Evolutionary conservation across 495 filamentous ascomycete genomes (phyloP).

Genomic region (Trichoderma erinaceum): DNA sequence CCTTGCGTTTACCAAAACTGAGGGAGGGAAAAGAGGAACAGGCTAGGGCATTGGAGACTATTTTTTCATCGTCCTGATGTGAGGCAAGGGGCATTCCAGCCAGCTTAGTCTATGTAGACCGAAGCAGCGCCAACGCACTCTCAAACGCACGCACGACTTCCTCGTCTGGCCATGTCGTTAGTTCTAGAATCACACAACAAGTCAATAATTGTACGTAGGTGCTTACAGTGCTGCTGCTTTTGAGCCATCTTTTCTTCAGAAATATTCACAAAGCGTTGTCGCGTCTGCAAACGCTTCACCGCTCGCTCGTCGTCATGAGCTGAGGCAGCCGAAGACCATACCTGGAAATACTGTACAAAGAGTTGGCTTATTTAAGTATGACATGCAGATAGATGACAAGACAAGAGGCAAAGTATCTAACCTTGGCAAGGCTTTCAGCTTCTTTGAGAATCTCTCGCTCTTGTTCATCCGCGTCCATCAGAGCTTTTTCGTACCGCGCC

Average conservation of each 20-base stretch:
- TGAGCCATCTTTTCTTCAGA: slow-evolving; percentile 60
- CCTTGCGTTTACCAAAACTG: background rate
- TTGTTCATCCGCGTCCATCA: slow-evolving; percentile 50
- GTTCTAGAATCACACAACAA: background rate
- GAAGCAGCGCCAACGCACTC: slow-evolving; percentile 64
- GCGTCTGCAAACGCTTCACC: slow-evolving; percentile 69
- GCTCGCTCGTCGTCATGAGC: slow-evolving; percentile 65
- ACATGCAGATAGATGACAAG: background rate
- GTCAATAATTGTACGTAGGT: background rate
- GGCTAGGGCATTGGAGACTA: background rate
- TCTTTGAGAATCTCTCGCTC: slow-evolving; percentile 60
- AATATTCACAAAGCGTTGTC: slow-evolving; percentile 65
- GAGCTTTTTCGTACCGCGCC: slow-evolving; percentile 52
- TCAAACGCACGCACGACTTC: slow-evolving; percentile 78
- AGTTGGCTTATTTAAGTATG: background rate
- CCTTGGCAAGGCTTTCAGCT: slow-evolving; percentile 56
- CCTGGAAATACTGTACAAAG: slow-evolving; percentile 53
- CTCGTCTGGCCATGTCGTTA: slow-evolving; percentile 42
- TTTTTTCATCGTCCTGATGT: slow-evolving; percentile 32
- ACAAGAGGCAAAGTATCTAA: slow-evolving; percentile 25
- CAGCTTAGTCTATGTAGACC: slow-evolving; percentile 17
- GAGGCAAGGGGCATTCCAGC: slow-evolving; percentile 27
- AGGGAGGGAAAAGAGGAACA: background rate
- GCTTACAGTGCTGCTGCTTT: slow-evolving; percentile 70
- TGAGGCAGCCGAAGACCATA: slow-evolving; percentile 61